Evolutionary conservation across 2,329 filamentous ascomycete species (phyloP).

Genomic region (Colletotrichum incanum): DNA sequence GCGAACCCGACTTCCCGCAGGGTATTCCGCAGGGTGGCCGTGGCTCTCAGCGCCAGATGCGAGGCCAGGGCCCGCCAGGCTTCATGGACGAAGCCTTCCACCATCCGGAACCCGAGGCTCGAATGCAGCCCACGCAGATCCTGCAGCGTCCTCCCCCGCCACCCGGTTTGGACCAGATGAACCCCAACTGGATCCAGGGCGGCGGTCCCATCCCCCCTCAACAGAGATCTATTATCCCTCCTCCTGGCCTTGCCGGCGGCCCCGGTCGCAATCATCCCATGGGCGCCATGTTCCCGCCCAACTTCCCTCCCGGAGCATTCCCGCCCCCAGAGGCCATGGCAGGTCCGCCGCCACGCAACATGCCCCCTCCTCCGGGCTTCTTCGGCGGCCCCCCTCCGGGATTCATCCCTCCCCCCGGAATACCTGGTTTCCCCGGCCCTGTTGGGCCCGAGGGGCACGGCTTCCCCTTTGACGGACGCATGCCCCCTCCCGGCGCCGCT

Average conservation of each 20-base stretch:
- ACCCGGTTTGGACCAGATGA: slow-evolving; percentile 74
- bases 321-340: slow-evolving; percentile 65
- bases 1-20: slow-evolving; percentile 62
- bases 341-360: slow-evolving; percentile 67
- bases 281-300: slow-evolving; percentile 74
- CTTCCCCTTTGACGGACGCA: slow-evolving; percentile 71
- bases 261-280: slow-evolving; percentile 62
- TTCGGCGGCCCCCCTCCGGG: slow-evolving; percentile 65
- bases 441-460: slow-evolving; percentile 62
- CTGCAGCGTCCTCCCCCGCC: slow-evolving; percentile 74
- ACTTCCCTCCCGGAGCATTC: slow-evolving; percentile 68
- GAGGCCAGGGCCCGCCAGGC: slow-evolving; percentile 63
- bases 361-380: slow-evolving; percentile 73
- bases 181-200: slow-evolving; percentile 67
- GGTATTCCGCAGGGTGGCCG: slow-evolving; percentile 51
- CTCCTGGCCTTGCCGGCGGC: slow-evolving; percentile 69
- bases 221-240: slow-evolving; percentile 67
- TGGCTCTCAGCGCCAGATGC: slow-evolving; percentile 58
- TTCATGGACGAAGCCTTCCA: slow-evolving; percentile 71
- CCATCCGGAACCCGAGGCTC: slow-evolving; percentile 64
- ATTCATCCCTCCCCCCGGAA: slow-evolving; percentile 69
- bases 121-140: slow-evolving; percentile 74
- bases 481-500: slow-evolving; percentile 64
- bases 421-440: slow-evolving; percentile 71
- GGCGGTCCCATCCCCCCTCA: slow-evolving; percentile 60